phyloP scores from a whole-genome alignment of 768 basidiomycete species.

The Amanita brunnescens region DNA sequence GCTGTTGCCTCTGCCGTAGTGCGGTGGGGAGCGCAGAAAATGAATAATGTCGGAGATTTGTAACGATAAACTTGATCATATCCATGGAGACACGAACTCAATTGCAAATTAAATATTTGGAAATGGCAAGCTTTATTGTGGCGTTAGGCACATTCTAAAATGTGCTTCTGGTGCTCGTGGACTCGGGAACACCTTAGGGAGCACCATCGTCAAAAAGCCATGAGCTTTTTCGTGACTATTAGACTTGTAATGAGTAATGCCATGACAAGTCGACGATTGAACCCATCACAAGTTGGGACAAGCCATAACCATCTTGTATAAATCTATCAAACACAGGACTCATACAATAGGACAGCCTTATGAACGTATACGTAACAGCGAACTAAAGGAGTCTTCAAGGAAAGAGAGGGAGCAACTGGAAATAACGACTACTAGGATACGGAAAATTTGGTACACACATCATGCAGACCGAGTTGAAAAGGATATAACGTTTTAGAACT shows the following conservation, averaged over 20 bases:
- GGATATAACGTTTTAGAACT: neutral
- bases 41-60: constrained; percentile 23
- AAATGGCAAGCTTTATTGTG: neutral
- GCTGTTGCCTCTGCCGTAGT: constrained; percentile 36
- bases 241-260: no score
- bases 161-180: no score
- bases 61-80: neutral
- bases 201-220: no score
- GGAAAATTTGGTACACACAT: constrained; percentile 4
- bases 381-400: neutral
- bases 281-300: neutral
- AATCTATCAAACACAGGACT: neutral
- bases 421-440: constrained; percentile 7
- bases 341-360: neutral
- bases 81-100: neutral
- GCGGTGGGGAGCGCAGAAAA: constrained; percentile 48
- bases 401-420: neutral
- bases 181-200: no score
- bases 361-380: neutral
- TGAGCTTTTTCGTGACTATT: no score
- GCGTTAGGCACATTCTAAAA: no score
- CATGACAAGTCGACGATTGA: neutral
- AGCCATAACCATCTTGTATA: neutral
- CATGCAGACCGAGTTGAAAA: neutral
- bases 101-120: neutral